Base-by-base conservation (phyloP, 23 red algal genomes). In the Gracilaria vermiculophylla region DNA sequence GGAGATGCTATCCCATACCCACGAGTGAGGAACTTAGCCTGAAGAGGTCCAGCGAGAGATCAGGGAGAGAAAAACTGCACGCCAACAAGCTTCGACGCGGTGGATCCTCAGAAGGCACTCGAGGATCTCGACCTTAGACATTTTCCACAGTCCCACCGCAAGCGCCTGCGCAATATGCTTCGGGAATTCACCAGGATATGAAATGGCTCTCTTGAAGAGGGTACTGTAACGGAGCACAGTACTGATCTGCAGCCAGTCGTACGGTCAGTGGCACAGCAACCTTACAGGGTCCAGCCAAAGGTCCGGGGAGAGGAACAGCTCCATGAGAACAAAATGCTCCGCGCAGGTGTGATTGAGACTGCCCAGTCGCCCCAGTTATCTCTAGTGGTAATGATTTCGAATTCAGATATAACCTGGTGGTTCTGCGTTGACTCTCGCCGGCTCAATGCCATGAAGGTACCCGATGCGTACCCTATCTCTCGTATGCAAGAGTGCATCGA, bases 401-500 rank as follows among this genome's bases (percentile, higher is more conserved):
- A 10, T 23, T 19, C 17, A 14, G 80, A 84, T 62, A 60, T 58
- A 17, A 31, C 27, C 31, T 50, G 36, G 17, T 24, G 3, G 9
- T 83, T 83, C 32, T 70, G 78, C 24, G 45, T 83, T 28, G 57
- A 83, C 53, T 70, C 71, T 28, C 14, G 17, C 5, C 13, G 25
- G 3, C 24, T 72, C 2, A 83, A 83, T 10, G 29, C 10, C 11
- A 24, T 62, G 5, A 83, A 58, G 25, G 61, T 60, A 2, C 13
- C 9, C 58, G 78, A 83, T 31, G 11, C 29, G 20, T 83, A 83
- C 23, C 61, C 78, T 2, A 42, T 73, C 6, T 27, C 33, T 17
- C 57, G 57, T 42, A 83, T 83, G 57, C 58, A 83, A 6, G 57
- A 83, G 37, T 83, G 19, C 17, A 57, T 83, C 32, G 50, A 83